phyloP scores from a whole-genome alignment of 2,329 filamentous ascomycete species.

The Aphanocladium album region DNA sequence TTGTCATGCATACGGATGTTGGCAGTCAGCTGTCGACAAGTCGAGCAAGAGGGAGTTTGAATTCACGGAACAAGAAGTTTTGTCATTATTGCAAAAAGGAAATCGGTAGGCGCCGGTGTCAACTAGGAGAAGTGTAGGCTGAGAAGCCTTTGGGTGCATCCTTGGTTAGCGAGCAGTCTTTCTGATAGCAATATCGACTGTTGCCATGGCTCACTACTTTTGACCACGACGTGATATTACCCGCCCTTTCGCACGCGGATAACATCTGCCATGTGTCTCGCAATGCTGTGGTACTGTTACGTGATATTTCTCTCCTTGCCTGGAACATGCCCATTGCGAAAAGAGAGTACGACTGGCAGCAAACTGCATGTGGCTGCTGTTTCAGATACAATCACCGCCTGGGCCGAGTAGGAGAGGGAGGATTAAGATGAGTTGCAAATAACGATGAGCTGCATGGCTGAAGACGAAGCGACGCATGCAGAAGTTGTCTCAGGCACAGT shows the following conservation, averaged over 20 bases:
- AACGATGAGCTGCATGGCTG: slow-evolving; percentile 1
- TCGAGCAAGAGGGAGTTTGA: slow-evolving; percentile 1
- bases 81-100: not conserved
- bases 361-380: not conserved
- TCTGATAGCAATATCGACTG: not conserved
- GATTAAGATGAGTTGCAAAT: no score
- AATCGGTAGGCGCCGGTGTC: not conserved
- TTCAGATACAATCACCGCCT: slow-evolving; percentile 6
- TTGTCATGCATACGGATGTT: slow-evolving; percentile 5
- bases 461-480: slow-evolving; percentile 2
- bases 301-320: not conserved
- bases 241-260: not conserved
- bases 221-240: not conserved
- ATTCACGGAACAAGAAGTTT: not conserved
- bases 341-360: not conserved
- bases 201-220: not conserved
- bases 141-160: not conserved
- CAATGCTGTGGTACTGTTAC: not conserved
- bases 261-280: not conserved
- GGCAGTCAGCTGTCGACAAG: not conserved
- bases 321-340: not conserved
- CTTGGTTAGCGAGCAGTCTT: not conserved
- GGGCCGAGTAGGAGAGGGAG: not conserved
- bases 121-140: not conserved
- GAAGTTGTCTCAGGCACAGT: slow-evolving; percentile 7